Percentiles rank a stretch among this genome's conserved stretches.
Evolutionary conservation across 164 flowering plant species (phyloP).

Genomic region (Sedum album): DNA sequence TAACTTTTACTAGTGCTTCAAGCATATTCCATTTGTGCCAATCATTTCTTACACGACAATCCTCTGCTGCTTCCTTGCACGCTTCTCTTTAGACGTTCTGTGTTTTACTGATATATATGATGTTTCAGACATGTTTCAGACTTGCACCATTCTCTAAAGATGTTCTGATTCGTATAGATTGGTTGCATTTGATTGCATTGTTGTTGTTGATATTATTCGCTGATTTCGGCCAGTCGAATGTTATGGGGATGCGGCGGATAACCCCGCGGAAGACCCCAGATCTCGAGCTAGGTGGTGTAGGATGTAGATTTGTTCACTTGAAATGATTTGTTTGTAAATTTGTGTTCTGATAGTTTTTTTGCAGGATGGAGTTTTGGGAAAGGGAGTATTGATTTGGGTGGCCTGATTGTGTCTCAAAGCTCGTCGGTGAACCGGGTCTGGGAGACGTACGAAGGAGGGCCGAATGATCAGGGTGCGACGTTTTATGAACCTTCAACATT

Average conservation of each 20-base stretch:
- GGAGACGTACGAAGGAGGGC: background rate
- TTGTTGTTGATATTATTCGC: background rate
- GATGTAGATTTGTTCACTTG: too few species aligned
- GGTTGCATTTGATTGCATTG: background rate
- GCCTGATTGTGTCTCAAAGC: conserved; percentile 30
- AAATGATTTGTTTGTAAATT: background rate
- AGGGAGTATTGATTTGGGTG: conserved; percentile 84
- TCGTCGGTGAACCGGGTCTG: background rate
- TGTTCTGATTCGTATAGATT: conserved; percentile 1
- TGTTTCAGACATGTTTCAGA: too few species aligned
- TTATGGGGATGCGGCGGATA: background rate
- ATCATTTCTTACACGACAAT: background rate
- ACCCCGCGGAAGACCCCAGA: too few species aligned
- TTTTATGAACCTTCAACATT: background rate
- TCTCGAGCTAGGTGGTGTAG: background rate
- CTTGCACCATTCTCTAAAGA: conserved; percentile 8
- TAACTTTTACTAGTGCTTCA: background rate
- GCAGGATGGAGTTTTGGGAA: conserved; percentile 33
- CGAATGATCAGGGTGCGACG: background rate
- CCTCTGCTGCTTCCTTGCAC: background rate
- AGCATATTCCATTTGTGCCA: background rate
- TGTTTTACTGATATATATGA: background rate
- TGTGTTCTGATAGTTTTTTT: background rate
- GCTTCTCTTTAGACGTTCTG: background rate
- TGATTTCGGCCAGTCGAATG: conserved; percentile 37